Evolutionary conservation across 2,329 filamentous ascomycete species (phyloP), one percentile per base, ranked within the genome.

Genomic region (Ceratocystiopsis brevicomis): DNA sequence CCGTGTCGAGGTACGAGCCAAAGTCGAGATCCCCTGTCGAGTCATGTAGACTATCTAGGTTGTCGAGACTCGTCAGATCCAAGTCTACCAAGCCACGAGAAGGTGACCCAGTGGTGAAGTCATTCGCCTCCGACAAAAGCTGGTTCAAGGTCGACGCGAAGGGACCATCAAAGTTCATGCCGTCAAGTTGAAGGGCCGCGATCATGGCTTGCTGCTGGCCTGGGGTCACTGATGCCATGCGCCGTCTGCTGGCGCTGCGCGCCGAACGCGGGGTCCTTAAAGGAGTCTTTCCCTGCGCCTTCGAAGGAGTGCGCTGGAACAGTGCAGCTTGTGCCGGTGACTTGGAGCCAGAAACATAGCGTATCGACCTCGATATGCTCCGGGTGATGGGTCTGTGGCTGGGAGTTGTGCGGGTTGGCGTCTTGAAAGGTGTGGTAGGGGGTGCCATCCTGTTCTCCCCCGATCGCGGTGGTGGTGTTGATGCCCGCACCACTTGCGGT

Each of bases 91-190:
- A 52, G 32, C 58, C 56, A 35, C 60, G 55, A 45, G 56, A 61
- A 34, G 57, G 54, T 21, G 58, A 59, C 2, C 54, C 61, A 48
- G 52, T 60, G 11, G 57, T 60, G 51, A 71, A 66, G 38, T 64
- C 55, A 44, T 66, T 63, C 11, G 62, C 63, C 47, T 78, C 71
- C 9, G 69, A 76, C 17, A 82, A 63, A 47, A 83, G 63, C 51
- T 79, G 69, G 49, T 70, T 72, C 34, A 84, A 66, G 18, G 76
- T 72, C 35, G 70, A 66, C 2, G 73, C 75, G 52, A 79, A 70
- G 0, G 76, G 76, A 6, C 74, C 75, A 44, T 67, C 64, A 39
- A 64, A 61, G 3, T 52, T 43, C 21, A 61, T 48, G 40, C 61
- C 59, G 36, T 56, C 54, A 1, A 54, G 37, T 6, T 51, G 50